Conservation (phyloP, 768 basidiomycete species). For the Amanita molliuscula region DNA sequence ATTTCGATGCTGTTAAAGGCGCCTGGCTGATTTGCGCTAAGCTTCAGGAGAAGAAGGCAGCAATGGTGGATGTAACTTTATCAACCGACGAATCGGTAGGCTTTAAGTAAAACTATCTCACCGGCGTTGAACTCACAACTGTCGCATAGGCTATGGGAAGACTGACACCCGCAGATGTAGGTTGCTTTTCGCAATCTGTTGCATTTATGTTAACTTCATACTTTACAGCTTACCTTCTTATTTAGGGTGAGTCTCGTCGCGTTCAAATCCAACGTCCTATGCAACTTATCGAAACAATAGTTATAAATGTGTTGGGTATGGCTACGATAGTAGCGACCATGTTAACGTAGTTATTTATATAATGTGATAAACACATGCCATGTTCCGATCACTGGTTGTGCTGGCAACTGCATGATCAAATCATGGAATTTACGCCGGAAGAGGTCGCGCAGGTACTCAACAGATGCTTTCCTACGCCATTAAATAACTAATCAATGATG, state of each 20-base stretch:
- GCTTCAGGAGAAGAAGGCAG: constrained; percentile 96
- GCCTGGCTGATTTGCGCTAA: constrained; percentile 14
- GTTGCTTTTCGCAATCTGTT: constrained; percentile 12
- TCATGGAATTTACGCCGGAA: constrained; percentile 36
- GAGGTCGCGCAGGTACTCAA: constrained; percentile 58
- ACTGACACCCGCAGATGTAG: constrained; percentile 75
- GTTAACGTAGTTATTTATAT: too few species aligned
- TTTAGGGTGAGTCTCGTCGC: constrained; percentile 34
- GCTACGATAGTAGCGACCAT: not conserved
- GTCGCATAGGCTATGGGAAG: constrained; percentile 75
- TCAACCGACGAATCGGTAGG: constrained; percentile 72
- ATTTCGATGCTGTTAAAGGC: not conserved
- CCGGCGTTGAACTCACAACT: constrained; percentile 4
- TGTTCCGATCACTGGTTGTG: not conserved
- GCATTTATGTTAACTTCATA: constrained; percentile 4
- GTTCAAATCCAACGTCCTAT: not conserved
- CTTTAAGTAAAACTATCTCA: not conserved
- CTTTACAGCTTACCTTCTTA: constrained; percentile 40
- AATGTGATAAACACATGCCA: too few species aligned
- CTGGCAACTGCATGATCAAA: not conserved
- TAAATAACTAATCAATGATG: not conserved
- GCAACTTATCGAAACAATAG: not conserved
- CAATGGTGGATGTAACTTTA: constrained; percentile 86
- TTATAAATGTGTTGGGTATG: not conserved
- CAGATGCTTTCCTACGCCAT: not conserved